Evolutionary conservation across 225 moss, liverwort and hornwort genomes (phyloP).

Genomic region (Marchantia polymorpha): DNA sequence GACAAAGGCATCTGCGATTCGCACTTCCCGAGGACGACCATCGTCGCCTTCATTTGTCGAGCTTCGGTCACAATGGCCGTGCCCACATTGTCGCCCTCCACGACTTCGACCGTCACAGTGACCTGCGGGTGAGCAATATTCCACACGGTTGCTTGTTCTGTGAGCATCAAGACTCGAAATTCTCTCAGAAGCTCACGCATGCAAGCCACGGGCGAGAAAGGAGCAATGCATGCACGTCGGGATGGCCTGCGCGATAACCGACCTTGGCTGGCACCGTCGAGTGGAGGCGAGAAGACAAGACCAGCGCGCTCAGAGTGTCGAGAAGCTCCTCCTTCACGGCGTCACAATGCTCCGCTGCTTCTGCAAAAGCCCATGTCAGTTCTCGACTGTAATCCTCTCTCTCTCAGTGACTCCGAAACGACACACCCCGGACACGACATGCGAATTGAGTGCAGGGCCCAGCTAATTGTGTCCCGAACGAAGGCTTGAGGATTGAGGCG

Average conservation of each 20-base stretch:
- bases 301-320: slow-evolving; percentile 26
- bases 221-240: too few relatives aligned
- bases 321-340: slow-evolving; percentile 25
- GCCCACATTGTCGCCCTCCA: slow-evolving; percentile 21
- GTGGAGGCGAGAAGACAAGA: slow-evolving; percentile 16
- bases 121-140: neutral
- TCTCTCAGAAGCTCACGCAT: too few relatives aligned
- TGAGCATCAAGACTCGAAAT: too few relatives aligned
- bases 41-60: slow-evolving; percentile 29
- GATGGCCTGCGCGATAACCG: neutral
- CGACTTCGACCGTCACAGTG: slow-evolving; percentile 22
- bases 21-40: slow-evolving; percentile 29
- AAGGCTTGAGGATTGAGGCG: neutral
- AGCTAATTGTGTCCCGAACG: neutral
- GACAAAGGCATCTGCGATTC: slow-evolving; percentile 9
- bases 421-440: neutral
- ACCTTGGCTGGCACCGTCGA: slow-evolving; percentile 15
- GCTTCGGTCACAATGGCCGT: slow-evolving; percentile 32
- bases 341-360: slow-evolving; percentile 8
- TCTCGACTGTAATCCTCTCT: neutral
- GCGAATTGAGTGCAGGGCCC: neutral
- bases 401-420: neutral
- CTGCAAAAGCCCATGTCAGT: neutral
- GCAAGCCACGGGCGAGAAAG: neutral
- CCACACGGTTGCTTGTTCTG: too few relatives aligned